Conservation (phyloP, 805 yeast genomes). For the Clavispora santaluciae region DNA sequence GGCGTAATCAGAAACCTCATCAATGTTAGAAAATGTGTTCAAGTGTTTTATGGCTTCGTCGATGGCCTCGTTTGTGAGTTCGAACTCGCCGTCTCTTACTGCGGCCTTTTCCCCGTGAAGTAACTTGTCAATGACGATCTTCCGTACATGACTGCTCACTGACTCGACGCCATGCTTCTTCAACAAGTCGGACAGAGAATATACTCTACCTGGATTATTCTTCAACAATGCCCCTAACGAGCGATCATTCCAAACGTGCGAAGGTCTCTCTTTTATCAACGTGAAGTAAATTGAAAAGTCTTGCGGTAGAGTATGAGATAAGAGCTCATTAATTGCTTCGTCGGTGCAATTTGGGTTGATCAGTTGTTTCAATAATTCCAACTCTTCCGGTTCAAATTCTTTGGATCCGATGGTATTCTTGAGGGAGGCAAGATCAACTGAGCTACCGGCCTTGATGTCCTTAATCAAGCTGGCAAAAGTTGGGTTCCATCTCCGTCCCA, state of each 20-base stretch:
- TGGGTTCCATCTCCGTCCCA: neutral
- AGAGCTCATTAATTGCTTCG: constrained; percentile 16
- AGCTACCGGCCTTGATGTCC: constrained; percentile 1
- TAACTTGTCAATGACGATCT: constrained; percentile 30
- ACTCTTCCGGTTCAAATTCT: constrained; percentile 2
- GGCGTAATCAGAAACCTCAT: neutral
- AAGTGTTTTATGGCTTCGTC: constrained; percentile 11
- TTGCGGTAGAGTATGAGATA: constrained; percentile 17
- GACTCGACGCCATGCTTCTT: constrained; percentile 19
- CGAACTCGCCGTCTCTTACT: constrained; percentile 23
- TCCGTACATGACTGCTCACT: constrained; percentile 20
- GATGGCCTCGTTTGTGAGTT: constrained; percentile 9
- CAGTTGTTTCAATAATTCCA: constrained; percentile 6
- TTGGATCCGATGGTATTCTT: neutral
- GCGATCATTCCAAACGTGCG: constrained; percentile 12
- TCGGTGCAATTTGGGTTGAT: constrained; percentile 1
- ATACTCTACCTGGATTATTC: constrained; percentile 51
- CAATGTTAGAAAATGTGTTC: constrained; percentile 3
- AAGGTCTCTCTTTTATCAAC: constrained; percentile 9
- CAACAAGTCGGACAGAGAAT: constrained; percentile 45
- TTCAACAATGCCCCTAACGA: constrained; percentile 11
- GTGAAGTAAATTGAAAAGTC: constrained; percentile 28
- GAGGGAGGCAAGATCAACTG: neutral
- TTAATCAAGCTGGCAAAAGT: neutral
- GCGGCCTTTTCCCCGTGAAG: constrained; percentile 36